These are phyloP conservation scores for Alternaria sp. DNA, from an alignment of 2,329 filamentous ascomycete genomes.

Conservation along the genomic window DNA sequence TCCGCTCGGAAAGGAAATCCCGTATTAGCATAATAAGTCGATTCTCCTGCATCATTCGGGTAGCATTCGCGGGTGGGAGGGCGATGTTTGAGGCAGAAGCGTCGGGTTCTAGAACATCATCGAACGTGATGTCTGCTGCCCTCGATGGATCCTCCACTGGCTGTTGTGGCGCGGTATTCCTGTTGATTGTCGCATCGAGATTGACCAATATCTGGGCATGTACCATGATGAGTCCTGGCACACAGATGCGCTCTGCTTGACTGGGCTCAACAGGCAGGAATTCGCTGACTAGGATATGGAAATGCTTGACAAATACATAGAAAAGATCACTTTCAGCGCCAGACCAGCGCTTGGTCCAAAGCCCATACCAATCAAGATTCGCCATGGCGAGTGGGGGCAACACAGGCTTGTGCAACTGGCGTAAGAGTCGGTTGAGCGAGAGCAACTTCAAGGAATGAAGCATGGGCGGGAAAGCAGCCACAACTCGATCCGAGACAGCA, in stretches of 20 bases:
- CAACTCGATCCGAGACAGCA: slow-evolving; percentile 67
- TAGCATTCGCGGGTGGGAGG: slow-evolving; percentile 73
- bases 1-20: slow-evolving; percentile 75
- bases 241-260: slow-evolving; percentile 67
- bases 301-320: slow-evolving; percentile 91
- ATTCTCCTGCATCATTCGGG: slow-evolving; percentile 88
- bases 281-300: slow-evolving; percentile 79
- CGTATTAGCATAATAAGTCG: slow-evolving; percentile 82
- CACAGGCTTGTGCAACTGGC: slow-evolving; percentile 70
- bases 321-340: slow-evolving; percentile 89
- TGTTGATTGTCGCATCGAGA: slow-evolving; percentile 84
- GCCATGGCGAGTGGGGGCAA: slow-evolving; percentile 73
- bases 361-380: slow-evolving; percentile 83
- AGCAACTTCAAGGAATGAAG: slow-evolving; percentile 69
- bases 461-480: slow-evolving; percentile 73
- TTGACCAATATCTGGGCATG: slow-evolving; percentile 83
- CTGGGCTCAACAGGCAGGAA: slow-evolving; percentile 59
- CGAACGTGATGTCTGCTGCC: slow-evolving; percentile 68
- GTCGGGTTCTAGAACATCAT: slow-evolving; percentile 73
- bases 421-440: slow-evolving; percentile 68
- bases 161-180: slow-evolving; percentile 62
- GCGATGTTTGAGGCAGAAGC: slow-evolving; percentile 70
- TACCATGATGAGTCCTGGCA: slow-evolving; percentile 80
- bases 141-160: slow-evolving; percentile 40
- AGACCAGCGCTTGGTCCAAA: slow-evolving; percentile 86